Base-by-base conservation (phyloP, 2,329 filamentous ascomycete genomes). In the Diaporthe helianthi region DNA sequence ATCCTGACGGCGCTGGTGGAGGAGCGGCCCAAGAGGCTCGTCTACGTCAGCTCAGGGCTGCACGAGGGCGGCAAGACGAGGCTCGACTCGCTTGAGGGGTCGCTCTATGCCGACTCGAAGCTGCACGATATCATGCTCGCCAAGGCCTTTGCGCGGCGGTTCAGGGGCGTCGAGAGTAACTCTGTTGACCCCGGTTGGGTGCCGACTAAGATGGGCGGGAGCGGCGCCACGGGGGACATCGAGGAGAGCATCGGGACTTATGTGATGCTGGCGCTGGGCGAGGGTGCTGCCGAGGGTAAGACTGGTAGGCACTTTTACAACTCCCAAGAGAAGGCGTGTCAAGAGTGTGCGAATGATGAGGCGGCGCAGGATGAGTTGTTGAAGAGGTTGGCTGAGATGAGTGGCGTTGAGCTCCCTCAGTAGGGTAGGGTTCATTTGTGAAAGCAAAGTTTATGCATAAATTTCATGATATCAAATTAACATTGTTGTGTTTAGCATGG, bases 41-140 rank as follows among this genome's bases (percentile, higher is more conserved):
- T 89, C 0, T 89, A 83, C 71, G 77, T 89, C 60, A 85, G 82
- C 24, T 86, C 83, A 0, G 78, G 81, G 24, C 78, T 87, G 76
- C 87, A 89, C 72, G 77, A 77, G 26, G 78, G 80, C 22, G 86
- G 86, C 2, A 84, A 85, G 68, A 77, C 78, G 33, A 79, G 82
- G 19, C 82, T 84, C 3, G 83, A 85, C 55, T 80, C 82, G 63
- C 67, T 79, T 63, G 74, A 75, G 52, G 75, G 76, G 6, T 78
- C 77, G 17, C 73, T 76, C 2, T 89, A 89, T 71, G 79, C 79
- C 68, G 85, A 88, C 71, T 85, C 80, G 69, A 89, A 90, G 75
- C 74, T 89, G 38, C 85, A 89, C 71, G 83, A 86, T 70, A 78
- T 86, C 38, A 80, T 89, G 76, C 79, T 89, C 17, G 84, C 86